phyloP scores from a whole-genome alignment of 1,284 basidiomycete species.

The Coniferiporia sulphurascens region DNA sequence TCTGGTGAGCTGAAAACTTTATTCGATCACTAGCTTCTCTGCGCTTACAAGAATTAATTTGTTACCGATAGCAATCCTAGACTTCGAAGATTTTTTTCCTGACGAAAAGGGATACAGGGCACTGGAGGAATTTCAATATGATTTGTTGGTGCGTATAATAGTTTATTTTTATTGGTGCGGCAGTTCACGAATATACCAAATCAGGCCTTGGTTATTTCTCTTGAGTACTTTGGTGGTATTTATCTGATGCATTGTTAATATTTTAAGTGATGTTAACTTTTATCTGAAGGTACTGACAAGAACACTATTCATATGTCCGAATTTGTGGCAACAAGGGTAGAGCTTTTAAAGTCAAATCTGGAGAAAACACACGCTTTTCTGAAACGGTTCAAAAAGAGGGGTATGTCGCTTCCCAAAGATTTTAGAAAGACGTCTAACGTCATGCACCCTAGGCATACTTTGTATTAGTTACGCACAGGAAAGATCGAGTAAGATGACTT shows the following conservation, averaged over 20 bases:
- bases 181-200: background rate
- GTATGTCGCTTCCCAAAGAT: background rate
- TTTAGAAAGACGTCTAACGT: background rate
- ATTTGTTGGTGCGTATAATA: too few relatives aligned
- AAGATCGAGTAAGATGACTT: slow-evolving; percentile 8
- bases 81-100: too few relatives aligned
- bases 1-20: too few relatives aligned
- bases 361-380: background rate
- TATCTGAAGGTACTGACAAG: background rate
- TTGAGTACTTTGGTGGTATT: slow-evolving; percentile 2
- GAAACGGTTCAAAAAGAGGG: background rate
- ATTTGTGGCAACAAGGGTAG: background rate
- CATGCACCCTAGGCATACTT: slow-evolving; percentile 11
- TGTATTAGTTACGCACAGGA: slow-evolving; percentile 15
- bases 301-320: background rate
- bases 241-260: background rate
- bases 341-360: background rate
- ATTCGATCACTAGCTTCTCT: too few relatives aligned
- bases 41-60: too few relatives aligned
- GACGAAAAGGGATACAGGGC: too few relatives aligned
- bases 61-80: too few relatives aligned
- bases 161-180: too few relatives aligned
- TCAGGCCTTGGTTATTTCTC: slow-evolving; percentile 8
- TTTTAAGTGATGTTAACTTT: background rate
- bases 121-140: too few relatives aligned